These are phyloP conservation scores for Ustilago tritici DNA, from an alignment of 1,284 basidiomycete genomes.

Conservation along the genomic window DNA sequence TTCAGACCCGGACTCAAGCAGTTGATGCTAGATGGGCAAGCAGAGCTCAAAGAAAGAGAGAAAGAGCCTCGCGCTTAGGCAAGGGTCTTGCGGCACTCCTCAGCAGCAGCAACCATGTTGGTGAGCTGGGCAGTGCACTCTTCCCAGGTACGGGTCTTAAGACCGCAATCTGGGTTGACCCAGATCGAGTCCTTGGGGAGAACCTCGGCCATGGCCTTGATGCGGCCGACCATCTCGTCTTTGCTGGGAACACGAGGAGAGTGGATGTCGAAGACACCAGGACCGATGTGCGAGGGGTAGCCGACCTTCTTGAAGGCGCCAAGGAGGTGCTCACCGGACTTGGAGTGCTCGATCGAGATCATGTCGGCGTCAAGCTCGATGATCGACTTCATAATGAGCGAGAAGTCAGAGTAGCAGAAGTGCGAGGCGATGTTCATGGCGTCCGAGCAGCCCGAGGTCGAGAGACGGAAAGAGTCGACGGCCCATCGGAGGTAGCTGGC, in stretches of 20 bases:
- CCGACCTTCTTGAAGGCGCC: slow-evolving; percentile 94
- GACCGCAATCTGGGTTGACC: slow-evolving; percentile 87
- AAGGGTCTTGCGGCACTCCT: slow-evolving; percentile 80
- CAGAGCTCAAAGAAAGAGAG: slow-evolving; percentile 8
- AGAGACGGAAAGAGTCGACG: slow-evolving; percentile 69
- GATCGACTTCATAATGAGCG: slow-evolving; percentile 98
- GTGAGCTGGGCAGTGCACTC: slow-evolving; percentile 76
- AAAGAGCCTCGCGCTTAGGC: slow-evolving; percentile 35
- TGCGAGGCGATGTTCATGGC: slow-evolving; percentile 68
- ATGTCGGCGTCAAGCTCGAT: slow-evolving; percentile 98
- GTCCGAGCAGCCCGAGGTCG: slow-evolving; percentile 65
- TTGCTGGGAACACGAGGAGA: slow-evolving; percentile 90
- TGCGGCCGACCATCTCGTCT: slow-evolving; percentile 94
- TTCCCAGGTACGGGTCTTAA: slow-evolving; percentile 70
- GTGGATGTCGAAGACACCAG: slow-evolving; percentile 94
- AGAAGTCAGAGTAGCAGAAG: slow-evolving; percentile 76
- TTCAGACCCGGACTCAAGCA: slow-evolving; percentile 25
- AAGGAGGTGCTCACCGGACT: slow-evolving; percentile 79
- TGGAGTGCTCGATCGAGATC: slow-evolving; percentile 92
- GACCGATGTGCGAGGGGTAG: slow-evolving; percentile 98
- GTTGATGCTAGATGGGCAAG: slow-evolving; percentile 38
- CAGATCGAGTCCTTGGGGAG: slow-evolving; percentile 72
- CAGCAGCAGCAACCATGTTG: slow-evolving; percentile 74
- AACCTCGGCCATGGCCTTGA: slow-evolving; percentile 78
- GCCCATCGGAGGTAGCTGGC: slow-evolving; percentile 68